Conservation (phyloP, 768 basidiomycete genomes). For the Trametes sanguinea region DNA sequence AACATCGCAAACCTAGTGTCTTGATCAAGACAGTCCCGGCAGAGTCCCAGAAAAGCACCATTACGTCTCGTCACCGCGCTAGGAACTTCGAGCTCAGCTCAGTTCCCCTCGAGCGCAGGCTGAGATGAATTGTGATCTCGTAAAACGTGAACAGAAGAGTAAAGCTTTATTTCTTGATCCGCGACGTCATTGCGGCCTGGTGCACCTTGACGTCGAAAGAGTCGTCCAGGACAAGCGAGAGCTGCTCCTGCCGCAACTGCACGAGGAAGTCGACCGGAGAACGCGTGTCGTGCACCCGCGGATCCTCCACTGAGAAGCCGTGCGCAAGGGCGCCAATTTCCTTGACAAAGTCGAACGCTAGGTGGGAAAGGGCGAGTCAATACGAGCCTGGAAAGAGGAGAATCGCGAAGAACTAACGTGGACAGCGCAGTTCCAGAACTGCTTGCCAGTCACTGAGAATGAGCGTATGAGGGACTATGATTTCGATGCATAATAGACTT, state of each 20-base stretch:
- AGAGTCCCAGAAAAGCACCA: background rate
- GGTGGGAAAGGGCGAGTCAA: background rate
- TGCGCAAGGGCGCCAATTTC: conserved; percentile 1
- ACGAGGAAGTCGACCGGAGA: background rate
- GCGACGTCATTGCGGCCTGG: background rate
- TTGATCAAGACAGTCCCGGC: background rate
- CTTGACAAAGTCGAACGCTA: conserved; percentile 6
- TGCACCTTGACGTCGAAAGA: conserved; percentile 12
- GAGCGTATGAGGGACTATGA: no score
- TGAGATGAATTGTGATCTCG: no score
- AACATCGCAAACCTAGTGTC: background rate
- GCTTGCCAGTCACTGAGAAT: conserved; percentile 9
- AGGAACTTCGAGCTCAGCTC: no score
- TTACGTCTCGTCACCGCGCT: background rate
- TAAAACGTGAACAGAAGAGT: background rate
- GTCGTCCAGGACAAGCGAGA: conserved; percentile 6
- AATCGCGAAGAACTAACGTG: conserved; percentile 1
- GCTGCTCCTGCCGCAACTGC: conserved; percentile 5
- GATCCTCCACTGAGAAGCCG: background rate
- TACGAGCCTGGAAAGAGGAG: background rate
- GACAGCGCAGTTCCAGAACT: background rate
- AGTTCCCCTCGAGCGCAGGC: no score
- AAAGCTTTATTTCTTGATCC: background rate
- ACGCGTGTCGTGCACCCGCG: conserved; percentile 1
- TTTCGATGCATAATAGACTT: no score